Conservation (phyloP, 805 yeast species). For the Ogataea pignaliae region DNA sequence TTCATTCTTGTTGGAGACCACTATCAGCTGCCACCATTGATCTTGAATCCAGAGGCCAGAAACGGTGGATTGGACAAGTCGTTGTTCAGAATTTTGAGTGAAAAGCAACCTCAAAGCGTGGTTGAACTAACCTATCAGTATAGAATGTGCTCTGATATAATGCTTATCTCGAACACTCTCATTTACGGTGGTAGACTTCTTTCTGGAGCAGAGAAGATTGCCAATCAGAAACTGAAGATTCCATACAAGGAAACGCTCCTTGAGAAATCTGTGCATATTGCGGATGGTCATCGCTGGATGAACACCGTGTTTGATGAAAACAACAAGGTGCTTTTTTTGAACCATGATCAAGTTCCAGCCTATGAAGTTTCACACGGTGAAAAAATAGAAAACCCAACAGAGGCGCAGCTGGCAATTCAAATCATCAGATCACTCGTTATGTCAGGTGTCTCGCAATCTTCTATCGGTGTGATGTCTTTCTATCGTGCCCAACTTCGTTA, state of each 20-base stretch:
- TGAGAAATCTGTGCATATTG: constrained; percentile 5
- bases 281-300: constrained; percentile 45
- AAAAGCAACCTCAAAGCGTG: constrained; percentile 68
- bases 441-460: constrained; percentile 54
- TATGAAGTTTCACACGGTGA: constrained; percentile 56
- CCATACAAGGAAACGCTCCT: constrained; percentile 35
- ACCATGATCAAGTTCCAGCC: constrained; percentile 69
- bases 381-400: constrained; percentile 67
- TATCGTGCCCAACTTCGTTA: constrained; percentile 74
- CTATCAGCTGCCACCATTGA: constrained; percentile 86
- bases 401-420: constrained; percentile 60
- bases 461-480: constrained; percentile 85
- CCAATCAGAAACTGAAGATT: constrained; percentile 49
- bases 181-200: constrained; percentile 71
- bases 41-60: constrained; percentile 62
- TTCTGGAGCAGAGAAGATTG: constrained; percentile 69
- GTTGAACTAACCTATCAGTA: constrained; percentile 78
- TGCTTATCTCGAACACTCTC: constrained; percentile 74
- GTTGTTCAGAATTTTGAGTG: constrained; percentile 70
- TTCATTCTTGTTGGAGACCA: constrained; percentile 97
- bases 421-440: constrained; percentile 52
- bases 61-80: constrained; percentile 66
- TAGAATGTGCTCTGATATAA: constrained; percentile 87
- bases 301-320: constrained; percentile 46
- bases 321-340: constrained; percentile 67